Evolutionary conservation across 768 basidiomycete genomes (phyloP), one percentile per base, ranked within the genome.

Genomic region (Mycena pura): DNA sequence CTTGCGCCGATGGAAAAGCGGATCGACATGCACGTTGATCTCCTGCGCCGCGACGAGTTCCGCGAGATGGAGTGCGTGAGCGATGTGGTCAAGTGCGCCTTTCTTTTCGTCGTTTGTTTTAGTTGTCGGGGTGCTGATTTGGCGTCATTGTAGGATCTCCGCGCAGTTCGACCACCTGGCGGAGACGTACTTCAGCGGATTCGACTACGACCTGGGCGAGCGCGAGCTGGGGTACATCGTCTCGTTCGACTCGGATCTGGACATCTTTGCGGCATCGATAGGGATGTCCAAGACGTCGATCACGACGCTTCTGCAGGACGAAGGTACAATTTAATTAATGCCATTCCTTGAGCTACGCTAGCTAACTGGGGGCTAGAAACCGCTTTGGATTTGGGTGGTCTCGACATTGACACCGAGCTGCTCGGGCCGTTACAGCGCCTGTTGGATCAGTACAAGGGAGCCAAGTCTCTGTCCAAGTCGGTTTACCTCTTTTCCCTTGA

Each of bases 121-220:
- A 21, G 24, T 11, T 9, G 3, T 11, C 11, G 3, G 29, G 13
- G 21, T 10, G 9, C 48, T 32, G n/a, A 31, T 49, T 25, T 60
- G 17, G 25, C 11, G 63, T 34, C 9, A 3, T n/a, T 15, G 38
- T 67, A 97, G 95, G 77, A 88, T 98, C 74, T 88, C 95, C 66
- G 89, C 92, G 0, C 95, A 97, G 72, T 95, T 96, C 65, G 93
- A 96, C 56, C 96, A 98, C 72, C 82, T 98, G 3, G 87, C 91
- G 1, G 93, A 94, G 68, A 88, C 91, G 1, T 92, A 95, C 73
- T 95, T 99, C 69, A 82, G 80, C 55, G 86, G 85, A 17, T 90
- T 88, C 64, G 90, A 93, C n/a, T 84, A 88, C 50, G 97, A 98
- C 72, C 75, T 96, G 24, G 94, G 89, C 11, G 96, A 99, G 76